Conservation (phyloP, 257 asterid genomes). For the Solanum habrochaites region DNA sequence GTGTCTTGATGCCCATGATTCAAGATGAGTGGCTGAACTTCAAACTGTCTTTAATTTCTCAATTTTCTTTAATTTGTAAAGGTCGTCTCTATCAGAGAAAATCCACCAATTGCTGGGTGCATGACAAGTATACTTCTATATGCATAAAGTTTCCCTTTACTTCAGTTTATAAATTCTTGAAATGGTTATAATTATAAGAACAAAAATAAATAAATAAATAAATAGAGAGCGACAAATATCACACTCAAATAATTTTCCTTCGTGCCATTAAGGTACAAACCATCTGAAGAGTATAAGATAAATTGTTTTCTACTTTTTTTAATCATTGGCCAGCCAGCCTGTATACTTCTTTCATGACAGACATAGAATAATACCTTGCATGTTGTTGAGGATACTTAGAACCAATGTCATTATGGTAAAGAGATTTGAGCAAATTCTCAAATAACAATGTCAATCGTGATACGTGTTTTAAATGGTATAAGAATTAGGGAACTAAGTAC, state of each 20-base stretch:
- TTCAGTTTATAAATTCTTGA: neutral
- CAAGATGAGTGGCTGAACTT: neutral
- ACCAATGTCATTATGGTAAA: neutral
- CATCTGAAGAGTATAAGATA: neutral
- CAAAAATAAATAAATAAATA: neutral
- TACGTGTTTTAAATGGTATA: neutral
- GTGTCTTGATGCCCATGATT: neutral
- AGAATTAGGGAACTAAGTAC: constrained; percentile 21
- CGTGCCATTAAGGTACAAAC: neutral
- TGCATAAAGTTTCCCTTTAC: neutral
- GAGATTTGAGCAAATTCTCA: neutral
- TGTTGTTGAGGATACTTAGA: neutral
- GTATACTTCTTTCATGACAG: neutral
- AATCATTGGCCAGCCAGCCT: neutral
- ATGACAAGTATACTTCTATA: neutral
- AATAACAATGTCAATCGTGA: neutral
- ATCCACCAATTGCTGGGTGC: neutral
- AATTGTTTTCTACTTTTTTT: neutral
- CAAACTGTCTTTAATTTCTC: neutral
- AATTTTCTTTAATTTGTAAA: neutral
- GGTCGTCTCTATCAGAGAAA: neutral
- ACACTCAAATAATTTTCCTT: neutral
- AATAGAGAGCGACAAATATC: neutral
- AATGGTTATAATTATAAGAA: neutral
- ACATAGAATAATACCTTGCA: neutral